These are phyloP conservation scores for Coelastrella sp. DNA, from an alignment of 139 green algal species.

Conservation along the genomic window DNA sequence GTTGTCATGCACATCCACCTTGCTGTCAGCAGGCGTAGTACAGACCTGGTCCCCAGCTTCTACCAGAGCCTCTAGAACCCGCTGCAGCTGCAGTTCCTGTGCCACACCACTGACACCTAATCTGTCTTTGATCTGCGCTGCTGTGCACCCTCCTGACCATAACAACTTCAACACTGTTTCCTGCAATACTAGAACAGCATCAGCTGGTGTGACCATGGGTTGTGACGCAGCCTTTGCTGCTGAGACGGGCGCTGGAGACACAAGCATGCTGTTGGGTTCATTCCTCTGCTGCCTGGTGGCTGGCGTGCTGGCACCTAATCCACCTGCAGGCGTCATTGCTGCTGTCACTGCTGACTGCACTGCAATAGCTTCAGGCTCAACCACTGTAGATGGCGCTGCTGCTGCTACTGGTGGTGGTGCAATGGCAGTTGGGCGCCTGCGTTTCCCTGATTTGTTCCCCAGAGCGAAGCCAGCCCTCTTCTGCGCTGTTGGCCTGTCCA, in stretches of 20 bases:
- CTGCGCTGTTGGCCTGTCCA: too few relatives aligned
- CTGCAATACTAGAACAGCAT: not conserved
- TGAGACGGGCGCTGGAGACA: not conserved
- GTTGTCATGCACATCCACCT: slow-evolving; percentile 12
- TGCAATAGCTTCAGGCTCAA: not conserved
- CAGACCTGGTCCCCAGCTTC: slow-evolving; percentile 28
- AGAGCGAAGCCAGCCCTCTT: not conserved
- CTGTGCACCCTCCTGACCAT: not conserved
- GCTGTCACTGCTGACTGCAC: not conserved
- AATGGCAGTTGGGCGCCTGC: slow-evolving; percentile 13
- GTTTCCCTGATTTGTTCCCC: slow-evolving; percentile 31
- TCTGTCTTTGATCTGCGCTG: not conserved
- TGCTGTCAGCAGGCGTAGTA: not conserved
- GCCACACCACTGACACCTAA: not conserved
- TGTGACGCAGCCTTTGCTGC: not conserved
- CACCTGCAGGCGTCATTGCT: not conserved
- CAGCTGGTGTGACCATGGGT: not conserved
- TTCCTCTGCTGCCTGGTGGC: not conserved
- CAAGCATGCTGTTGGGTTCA: not conserved
- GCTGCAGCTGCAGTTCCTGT: slow-evolving; percentile 30
- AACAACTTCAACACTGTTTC: slow-evolving; percentile 32
- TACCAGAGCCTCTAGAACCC: slow-evolving; percentile 29
- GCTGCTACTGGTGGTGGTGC: not conserved
- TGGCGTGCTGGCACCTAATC: not conserved
- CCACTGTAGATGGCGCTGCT: not conserved